Evolutionary conservation across 2,329 filamentous ascomycete species (phyloP).

Genomic region (Didymella exigua): DNA sequence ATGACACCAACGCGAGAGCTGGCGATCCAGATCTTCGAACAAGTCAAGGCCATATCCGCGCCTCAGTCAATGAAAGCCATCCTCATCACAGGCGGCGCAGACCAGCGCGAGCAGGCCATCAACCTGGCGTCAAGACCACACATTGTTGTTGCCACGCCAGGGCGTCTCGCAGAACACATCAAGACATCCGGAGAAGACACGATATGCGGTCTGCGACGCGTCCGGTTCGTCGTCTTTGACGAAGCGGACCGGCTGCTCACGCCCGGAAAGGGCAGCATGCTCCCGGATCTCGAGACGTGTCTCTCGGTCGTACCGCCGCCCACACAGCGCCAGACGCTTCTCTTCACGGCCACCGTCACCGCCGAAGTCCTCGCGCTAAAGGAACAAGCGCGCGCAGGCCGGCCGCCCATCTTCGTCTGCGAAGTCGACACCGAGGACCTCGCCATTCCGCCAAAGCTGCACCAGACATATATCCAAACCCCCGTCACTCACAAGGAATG

Average conservation of each 20-base stretch:
- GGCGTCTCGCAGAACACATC: conserved; percentile 91
- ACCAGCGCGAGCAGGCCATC: conserved; percentile 91
- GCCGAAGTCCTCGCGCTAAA: conserved; percentile 88
- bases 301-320: conserved; percentile 80
- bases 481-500: conserved; percentile 93
- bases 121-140: conserved; percentile 82
- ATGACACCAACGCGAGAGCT: conserved; percentile 79
- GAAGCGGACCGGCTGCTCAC: conserved; percentile 91
- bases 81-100: conserved; percentile 88
- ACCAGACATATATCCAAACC: conserved; percentile 84
- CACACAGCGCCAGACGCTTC: conserved; percentile 81
- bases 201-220: conserved; percentile 76
- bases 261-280: conserved; percentile 79
- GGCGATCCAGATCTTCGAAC: conserved; percentile 94
- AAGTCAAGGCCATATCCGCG: conserved; percentile 90
- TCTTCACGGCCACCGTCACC: conserved; percentile 96
- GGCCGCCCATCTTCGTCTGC: conserved; percentile 82
- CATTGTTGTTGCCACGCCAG: conserved; percentile 88
- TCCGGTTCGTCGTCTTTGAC: conserved; percentile 87
- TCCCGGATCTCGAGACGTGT: conserved; percentile 91
- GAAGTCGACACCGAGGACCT: conserved; percentile 77
- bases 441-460: conserved; percentile 79
- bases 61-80: conserved; percentile 85
- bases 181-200: conserved; percentile 90
- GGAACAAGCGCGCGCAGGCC: conserved; percentile 73